Evolutionary conservation across 2,329 filamentous ascomycete species (phyloP).

Genomic region (Aureobasidium leucospermi): DNA sequence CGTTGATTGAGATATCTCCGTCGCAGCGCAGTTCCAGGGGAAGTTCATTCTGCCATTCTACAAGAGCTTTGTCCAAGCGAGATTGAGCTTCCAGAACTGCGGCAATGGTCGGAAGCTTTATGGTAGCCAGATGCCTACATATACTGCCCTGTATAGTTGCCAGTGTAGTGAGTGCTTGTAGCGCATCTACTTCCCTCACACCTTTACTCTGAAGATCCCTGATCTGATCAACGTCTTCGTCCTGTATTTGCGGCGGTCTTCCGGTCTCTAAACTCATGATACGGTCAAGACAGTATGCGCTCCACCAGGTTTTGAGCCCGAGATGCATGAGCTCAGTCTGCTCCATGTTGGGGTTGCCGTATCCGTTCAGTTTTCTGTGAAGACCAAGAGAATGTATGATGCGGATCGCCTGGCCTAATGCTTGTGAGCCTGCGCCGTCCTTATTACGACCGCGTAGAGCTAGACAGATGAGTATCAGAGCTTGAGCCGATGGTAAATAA

Average conservation of each 20-base stretch:
- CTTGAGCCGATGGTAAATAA: constrained; percentile 1
- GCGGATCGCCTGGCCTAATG: constrained; percentile 5
- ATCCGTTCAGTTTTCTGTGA: neutral
- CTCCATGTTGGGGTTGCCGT: neutral
- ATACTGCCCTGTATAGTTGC: neutral
- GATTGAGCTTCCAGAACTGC: neutral
- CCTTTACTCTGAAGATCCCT: neutral
- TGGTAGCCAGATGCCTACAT: neutral
- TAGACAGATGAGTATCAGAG: neutral
- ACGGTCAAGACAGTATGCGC: neutral
- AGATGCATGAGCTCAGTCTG: neutral
- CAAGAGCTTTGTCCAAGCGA: neutral
- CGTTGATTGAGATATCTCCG: constrained; percentile 15
- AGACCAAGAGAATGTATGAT: neutral
- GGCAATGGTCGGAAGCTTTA: neutral
- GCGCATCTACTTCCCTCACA: neutral
- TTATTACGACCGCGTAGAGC: constrained; percentile 3
- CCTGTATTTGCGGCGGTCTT: neutral
- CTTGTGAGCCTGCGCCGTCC: constrained; percentile 5
- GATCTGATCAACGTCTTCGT: neutral
- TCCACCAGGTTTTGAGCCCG: neutral
- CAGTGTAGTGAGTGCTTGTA: neutral
- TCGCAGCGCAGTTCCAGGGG: neutral
- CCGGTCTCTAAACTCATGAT: constrained; percentile 1
- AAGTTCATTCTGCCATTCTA: neutral